Evolutionary conservation across 306 rosid genomes (phyloP), one percentile per base, ranked within the genome.

Genomic region (Oemleria cerasiformis): DNA sequence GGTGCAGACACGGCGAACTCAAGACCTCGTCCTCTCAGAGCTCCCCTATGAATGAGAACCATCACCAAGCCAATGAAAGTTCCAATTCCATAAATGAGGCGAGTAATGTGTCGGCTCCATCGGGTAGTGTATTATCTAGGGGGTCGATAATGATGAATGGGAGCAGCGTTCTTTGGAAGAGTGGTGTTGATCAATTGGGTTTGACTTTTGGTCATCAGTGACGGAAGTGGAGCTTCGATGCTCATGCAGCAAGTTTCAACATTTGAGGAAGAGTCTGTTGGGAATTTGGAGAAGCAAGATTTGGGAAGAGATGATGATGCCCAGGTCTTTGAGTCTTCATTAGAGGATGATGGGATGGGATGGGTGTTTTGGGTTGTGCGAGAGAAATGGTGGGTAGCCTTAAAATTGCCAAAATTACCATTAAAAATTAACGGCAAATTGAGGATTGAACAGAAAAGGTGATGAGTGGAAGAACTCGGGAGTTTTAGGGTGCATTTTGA

Each of bases 211-310:
- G 94, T 56, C n/a, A 66, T 80, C 51, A 82, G 79, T 75, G 97
- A 91, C n/a, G 91, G 88, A 8, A 88, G 86, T 48, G 84, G 77
- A 55, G 84, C 84, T 25, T 36, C 72, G n/a, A 74, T 85, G 70
- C 78, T 84, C 76, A 84, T 85, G 74, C 92, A 87, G 72, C 98
- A 89, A 61, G 87, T 86, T 73, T 73, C 87, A 59, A 79, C 75
- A 16, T 94, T 94, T 21, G 97, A 91, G 88, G 97, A 94, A 66
- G 98, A n/a, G n/a, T n/a, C n/a, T n/a, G n/a, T n/a, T n/a, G n/a
- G n/a, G n/a, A n/a, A n/a, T n/a, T n/a, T n/a, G n/a, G n/a, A n/a
- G n/a, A n/a, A n/a, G n/a, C n/a, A n/a, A n/a, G n/a, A n/a, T n/a
- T n/a, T n/a, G n/a, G n/a, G n/a, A n/a, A n/a, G n/a, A n/a, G n/a